Evolutionary conservation across 768 basidiomycete species (phyloP).

Genomic region (Mycena crocata): DNA sequence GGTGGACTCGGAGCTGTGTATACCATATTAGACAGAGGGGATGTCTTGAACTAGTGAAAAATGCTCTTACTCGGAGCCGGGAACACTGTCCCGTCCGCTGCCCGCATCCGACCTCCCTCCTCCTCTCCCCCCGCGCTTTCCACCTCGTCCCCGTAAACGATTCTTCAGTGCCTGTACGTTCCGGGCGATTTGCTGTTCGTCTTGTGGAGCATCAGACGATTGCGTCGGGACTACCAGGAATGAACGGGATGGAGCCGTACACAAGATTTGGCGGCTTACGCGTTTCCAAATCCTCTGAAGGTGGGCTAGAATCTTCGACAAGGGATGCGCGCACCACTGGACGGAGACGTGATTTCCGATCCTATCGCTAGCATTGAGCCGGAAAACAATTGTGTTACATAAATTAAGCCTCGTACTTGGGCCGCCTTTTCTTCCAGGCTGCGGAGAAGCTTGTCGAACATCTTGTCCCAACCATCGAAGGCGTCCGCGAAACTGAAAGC

Average conservation of each 20-base stretch:
- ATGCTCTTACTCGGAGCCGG: slow-evolving; percentile 80
- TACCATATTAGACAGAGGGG: background rate
- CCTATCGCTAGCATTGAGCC: slow-evolving; percentile 52
- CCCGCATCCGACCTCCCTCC: slow-evolving; percentile 61
- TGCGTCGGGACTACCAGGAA: slow-evolving; percentile 57
- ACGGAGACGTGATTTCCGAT: slow-evolving; percentile 76
- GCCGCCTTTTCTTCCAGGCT: slow-evolving; percentile 82
- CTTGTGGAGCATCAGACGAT: slow-evolving; percentile 64
- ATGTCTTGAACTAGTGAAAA: background rate
- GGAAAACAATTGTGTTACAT: background rate
- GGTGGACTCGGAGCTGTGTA: slow-evolving; percentile 68
- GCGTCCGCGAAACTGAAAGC: slow-evolving; percentile 78
- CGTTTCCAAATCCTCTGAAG: slow-evolving; percentile 71
- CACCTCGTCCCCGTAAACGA: slow-evolving; percentile 81
- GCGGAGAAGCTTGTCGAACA: slow-evolving; percentile 82
- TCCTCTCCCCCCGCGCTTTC: slow-evolving; percentile 61
- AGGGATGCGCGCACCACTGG: slow-evolving; percentile 51
- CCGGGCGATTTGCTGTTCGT: slow-evolving; percentile 91
- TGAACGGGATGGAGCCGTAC: background rate
- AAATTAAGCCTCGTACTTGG: slow-evolving; percentile 53
- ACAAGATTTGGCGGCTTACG: slow-evolving; percentile 49
- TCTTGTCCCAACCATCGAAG: slow-evolving; percentile 83
- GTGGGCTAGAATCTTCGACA: slow-evolving; percentile 55
- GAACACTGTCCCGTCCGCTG: slow-evolving; percentile 70
- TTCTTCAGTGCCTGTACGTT: slow-evolving; percentile 93